A percentile compares a stretch with the other conserved stretches of the same genome.
Conservation (phyloP, 441 rosid genomes). For the Croton laevigatus region DNA sequence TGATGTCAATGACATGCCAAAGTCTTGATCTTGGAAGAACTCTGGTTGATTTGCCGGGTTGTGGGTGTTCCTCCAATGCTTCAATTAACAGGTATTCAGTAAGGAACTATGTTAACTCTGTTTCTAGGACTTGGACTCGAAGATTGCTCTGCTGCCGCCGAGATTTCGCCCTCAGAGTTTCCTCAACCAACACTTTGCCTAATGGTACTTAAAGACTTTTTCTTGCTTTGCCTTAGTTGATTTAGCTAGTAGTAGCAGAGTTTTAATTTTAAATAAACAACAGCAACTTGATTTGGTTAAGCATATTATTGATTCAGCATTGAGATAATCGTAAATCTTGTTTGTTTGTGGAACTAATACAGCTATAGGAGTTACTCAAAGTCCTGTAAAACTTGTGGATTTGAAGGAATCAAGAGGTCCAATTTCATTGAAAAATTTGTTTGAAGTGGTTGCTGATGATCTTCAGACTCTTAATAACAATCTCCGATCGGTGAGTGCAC, state of each 20-base stretch:
- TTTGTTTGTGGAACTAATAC: constrained; percentile 13
- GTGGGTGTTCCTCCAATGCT: constrained; percentile 59
- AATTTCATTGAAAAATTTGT: constrained; percentile 54
- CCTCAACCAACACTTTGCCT: constrained; percentile 46
- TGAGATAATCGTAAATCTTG: constrained; percentile 14
- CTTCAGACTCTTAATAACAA: constrained; percentile 70
- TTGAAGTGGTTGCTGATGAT: constrained; percentile 79
- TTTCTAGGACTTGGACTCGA: constrained; percentile 32
- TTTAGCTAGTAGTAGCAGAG: neutral
- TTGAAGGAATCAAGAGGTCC: constrained; percentile 48
- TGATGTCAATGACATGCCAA: constrained; percentile 66
- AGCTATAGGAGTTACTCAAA: constrained; percentile 42
- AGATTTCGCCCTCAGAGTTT: constrained; percentile 40
- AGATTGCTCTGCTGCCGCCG: constrained; percentile 47
- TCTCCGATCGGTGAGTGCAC: constrained; percentile 71
- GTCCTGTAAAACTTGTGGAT: constrained; percentile 41
- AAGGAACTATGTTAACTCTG: constrained; percentile 33
- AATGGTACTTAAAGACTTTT: constrained; percentile 41
- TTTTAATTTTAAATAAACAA: neutral
- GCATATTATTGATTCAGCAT: constrained; percentile 12
- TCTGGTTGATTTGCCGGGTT: constrained; percentile 55
- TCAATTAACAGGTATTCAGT: constrained; percentile 40
- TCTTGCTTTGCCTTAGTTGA: neutral
- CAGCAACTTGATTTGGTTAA: neutral
- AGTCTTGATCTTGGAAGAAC: constrained; percentile 63